Conservation (phyloP, 805 yeast species). For the Starmerella scarabaei region DNA sequence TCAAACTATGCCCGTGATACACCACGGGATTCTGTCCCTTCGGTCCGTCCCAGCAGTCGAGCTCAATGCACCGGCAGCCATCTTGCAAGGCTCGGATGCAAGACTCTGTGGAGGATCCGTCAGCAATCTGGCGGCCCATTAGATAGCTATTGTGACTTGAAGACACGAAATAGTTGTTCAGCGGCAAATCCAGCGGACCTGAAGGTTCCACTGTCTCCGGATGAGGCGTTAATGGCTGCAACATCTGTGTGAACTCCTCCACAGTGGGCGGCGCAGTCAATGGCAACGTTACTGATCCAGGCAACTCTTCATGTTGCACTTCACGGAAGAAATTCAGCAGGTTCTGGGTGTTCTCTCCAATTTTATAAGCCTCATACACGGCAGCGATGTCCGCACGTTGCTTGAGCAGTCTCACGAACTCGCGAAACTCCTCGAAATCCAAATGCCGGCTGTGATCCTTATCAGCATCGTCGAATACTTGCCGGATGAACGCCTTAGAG, state of each 20-base stretch:
- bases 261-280: constrained; percentile 13
- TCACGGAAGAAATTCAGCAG: constrained; percentile 6
- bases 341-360: constrained; percentile 8
- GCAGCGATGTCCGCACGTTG: constrained; percentile 45
- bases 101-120: constrained; percentile 78
- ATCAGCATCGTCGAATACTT: constrained; percentile 45
- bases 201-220: not conserved
- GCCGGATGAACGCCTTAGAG: constrained; percentile 37
- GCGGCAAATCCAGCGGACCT: constrained; percentile 43
- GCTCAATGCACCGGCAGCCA: constrained; percentile 90
- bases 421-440: constrained; percentile 60
- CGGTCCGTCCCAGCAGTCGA: constrained; percentile 87
- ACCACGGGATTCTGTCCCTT: constrained; percentile 52
- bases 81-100: constrained; percentile 75
- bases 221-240: constrained; percentile 24
- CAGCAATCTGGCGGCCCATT: constrained; percentile 76
- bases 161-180: constrained; percentile 77
- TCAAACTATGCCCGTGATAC: constrained; percentile 64
- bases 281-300: constrained; percentile 6
- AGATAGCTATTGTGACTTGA: constrained; percentile 93
- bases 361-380: constrained; percentile 35
- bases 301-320: constrained; percentile 12
- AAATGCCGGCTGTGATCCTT: constrained; percentile 38
- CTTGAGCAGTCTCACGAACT: constrained; percentile 57
- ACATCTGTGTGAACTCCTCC: constrained; percentile 31